Conservation (phyloP, 495 filamentous ascomycete species). For the Podospora pseudoanserina region DNA sequence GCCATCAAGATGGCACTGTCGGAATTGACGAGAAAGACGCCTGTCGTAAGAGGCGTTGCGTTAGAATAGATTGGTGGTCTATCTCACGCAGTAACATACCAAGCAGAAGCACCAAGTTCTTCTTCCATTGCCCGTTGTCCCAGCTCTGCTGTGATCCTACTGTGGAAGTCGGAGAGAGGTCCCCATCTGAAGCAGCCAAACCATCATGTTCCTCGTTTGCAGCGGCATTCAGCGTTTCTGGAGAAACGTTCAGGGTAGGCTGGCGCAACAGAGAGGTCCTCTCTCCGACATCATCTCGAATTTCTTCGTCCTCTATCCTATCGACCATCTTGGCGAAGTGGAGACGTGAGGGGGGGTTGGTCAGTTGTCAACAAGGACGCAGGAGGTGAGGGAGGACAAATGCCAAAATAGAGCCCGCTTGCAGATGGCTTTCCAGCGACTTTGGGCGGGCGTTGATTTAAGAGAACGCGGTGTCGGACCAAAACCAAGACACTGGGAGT, state of each 20-base stretch:
- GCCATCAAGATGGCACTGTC: slow-evolving; percentile 22
- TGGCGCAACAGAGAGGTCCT: background rate
- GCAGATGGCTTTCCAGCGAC: background rate
- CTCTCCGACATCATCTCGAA: background rate
- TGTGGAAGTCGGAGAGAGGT: slow-evolving; percentile 11
- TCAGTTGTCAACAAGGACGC: no score
- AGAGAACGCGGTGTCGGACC: background rate
- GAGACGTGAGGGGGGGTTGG: no score
- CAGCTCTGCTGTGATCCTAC: slow-evolving; percentile 8
- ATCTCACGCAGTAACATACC: slow-evolving; percentile 3
- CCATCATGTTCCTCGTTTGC: slow-evolving; percentile 8
- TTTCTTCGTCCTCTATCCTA: background rate
- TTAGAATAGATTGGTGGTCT: background rate
- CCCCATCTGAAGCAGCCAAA: background rate
- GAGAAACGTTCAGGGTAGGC: background rate
- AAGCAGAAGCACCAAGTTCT: slow-evolving; percentile 19
- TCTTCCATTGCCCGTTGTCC: slow-evolving; percentile 13
- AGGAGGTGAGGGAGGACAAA: background rate
- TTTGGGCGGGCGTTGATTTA: background rate
- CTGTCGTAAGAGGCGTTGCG: background rate
- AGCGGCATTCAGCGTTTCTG: background rate
- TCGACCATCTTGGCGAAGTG: background rate
- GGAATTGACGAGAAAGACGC: slow-evolving; percentile 23
- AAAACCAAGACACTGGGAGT: background rate
- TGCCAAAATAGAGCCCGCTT: background rate